Evolutionary conservation across 1,139 yeast species (phyloP), one percentile per base, ranked within the genome.

Genomic region (Petasospora rhodanensis): DNA sequence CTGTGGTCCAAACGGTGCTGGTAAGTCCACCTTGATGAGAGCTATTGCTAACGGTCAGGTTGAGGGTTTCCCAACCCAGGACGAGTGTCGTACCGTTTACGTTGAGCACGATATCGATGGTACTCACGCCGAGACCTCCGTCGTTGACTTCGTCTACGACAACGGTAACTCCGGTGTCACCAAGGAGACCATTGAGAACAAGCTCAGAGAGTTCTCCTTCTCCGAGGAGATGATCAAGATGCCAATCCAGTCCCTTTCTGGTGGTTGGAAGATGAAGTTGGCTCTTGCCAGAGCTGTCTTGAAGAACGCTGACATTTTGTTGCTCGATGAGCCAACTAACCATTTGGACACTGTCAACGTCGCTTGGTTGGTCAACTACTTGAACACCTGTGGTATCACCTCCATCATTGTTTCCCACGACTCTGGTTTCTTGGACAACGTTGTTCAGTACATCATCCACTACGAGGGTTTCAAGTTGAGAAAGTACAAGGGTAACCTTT

Each of bases 191-290:
- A 85, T 83, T 54, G 76, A 69, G 52, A 75, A 65, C 47, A 81
- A 82, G 67, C 81, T 91, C 65, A 67, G 67, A 47, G 96, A 87
- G 68, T 91, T 91, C 76, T 76, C 77, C 60, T 91, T 91, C 86
- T 60, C 93, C 55, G 91, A 85, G 46, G 95, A 79, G 60, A 87
- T 87, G 96, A 77, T 79, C 62, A 66, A 61, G 54, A 83, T 82
- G 93, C 94, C 95, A 66, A 89, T 91, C 66, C 80, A 87, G 63
- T 85, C 96, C 49, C 77, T 91, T 57, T 89, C 97, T 60, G 98
- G 98, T 81, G 98, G 98, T 79, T 91, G 98, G 98, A 91, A 91
- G 80, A 91, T 91, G 98, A 91, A 91, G 76, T 80, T 91, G 68
- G 98, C 96, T 64, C 79, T 91, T 62, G 97, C 97, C 56, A 85